phyloP scores from a whole-genome alignment of 768 basidiomycete species.

The Amanita molliuscula region DNA sequence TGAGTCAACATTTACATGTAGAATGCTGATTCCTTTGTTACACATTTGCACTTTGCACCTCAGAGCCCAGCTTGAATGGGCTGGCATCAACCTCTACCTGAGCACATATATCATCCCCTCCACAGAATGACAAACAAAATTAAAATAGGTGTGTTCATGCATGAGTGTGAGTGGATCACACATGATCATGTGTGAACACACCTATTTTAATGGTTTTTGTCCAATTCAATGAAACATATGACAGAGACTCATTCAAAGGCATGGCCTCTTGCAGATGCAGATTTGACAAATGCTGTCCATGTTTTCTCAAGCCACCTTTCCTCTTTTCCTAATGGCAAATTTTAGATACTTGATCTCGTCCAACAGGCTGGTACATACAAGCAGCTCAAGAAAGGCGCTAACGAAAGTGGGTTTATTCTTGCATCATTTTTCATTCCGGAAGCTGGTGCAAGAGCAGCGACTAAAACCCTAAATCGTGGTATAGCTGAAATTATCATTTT shows the following conservation, averaged over 20 bases:
- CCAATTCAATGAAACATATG: no score
- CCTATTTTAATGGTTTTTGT: no score
- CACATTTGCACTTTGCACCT: no score
- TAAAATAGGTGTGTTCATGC: no score
- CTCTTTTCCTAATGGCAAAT: background rate
- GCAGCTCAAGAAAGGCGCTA: constrained; percentile 97
- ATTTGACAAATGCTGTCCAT: constrained; percentile 82
- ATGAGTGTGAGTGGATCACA: no score
- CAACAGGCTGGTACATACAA: constrained; percentile 97
- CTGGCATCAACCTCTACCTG: no score
- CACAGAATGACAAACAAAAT: no score
- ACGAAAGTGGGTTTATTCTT: constrained; percentile 65
- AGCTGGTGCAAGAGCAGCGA: constrained; percentile 42
- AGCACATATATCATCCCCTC: no score
- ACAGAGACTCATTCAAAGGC: constrained; percentile 68
- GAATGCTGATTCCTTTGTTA: no score
- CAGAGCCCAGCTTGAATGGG: no score
- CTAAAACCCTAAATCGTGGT: constrained; percentile 97
- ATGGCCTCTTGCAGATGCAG: constrained; percentile 79
- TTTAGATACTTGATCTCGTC: constrained; percentile 87
- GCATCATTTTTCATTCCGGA: background rate
- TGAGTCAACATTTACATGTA: no score
- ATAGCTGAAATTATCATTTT: constrained; percentile 96
- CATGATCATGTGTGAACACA: no score
- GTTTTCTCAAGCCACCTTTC: background rate